Evolutionary conservation across 345 rosid genomes (phyloP), one percentile per base, ranked within the genome.

Genomic region (Adansonia digitata): DNA sequence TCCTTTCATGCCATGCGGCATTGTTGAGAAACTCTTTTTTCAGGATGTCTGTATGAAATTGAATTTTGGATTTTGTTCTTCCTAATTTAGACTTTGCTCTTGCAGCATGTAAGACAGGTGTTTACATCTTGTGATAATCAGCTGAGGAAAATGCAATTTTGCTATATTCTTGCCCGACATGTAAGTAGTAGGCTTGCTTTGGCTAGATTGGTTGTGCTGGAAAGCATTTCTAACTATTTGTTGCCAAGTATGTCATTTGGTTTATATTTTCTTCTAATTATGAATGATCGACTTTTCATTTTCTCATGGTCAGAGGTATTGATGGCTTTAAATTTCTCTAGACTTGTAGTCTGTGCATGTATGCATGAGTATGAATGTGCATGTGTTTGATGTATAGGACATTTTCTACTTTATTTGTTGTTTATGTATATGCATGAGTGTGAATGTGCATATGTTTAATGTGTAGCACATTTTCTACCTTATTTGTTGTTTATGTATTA

Each of bases 131-230:
- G 99, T 59, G 77, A 86, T 72, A 89, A 91, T 80, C 55, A 81
- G 69, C 79, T 81, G 42, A 84, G 66, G 69, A 93, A 86, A 91
- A 95, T 87, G 85, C 99, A 95, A 76, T 93, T 95, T 74, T 89
- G 93, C 77, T 93, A 91, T 83, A 95, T 95, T 69, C 83, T 95
- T 78, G 91, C 93, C 57, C 91, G 98, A 45, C 98, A 93, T 86
- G 99, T 93, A 82, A 88, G 97, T 86, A 37, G 61, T 45, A 5
- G 31, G 15, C 22, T 72, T 49, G 26, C 55, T 74, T 14, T 27
- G 59, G 35, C 53, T 35, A 14, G 35, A 6, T 53, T 60, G 7
- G 5, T 59, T 78, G 63, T 60, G 67, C 52, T 43, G 37, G 22
- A 34, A 71, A 52, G 63, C 11, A 35, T 51, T 35, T 27, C 10